phyloP scores from a whole-genome alignment of 2,329 filamentous ascomycete species.

The Trichoderma koningiopsis region DNA sequence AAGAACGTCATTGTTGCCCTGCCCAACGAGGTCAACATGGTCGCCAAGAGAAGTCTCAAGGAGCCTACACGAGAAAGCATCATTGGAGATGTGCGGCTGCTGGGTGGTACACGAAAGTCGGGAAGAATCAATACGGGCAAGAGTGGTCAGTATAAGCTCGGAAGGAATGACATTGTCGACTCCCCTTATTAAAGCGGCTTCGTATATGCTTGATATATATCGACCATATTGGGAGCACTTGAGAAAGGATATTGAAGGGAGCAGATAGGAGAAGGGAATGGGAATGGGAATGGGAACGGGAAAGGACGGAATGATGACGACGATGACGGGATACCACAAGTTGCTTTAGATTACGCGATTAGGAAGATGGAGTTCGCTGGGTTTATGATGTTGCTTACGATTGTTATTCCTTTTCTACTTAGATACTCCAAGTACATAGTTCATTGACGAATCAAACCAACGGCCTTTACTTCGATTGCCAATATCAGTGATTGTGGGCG shows the following conservation, averaged over 20 bases:
- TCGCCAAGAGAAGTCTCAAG: constrained; percentile 81
- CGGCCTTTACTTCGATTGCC: background rate
- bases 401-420: constrained; percentile 9
- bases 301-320: background rate
- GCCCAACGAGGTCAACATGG: constrained; percentile 98
- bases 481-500: background rate
- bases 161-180: constrained; percentile 82
- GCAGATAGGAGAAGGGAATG: background rate
- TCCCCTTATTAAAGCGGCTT: constrained; percentile 53
- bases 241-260: constrained; percentile 1
- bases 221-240: background rate
- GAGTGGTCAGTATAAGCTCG: constrained; percentile 70
- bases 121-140: constrained; percentile 55
- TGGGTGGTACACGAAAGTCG: constrained; percentile 52
- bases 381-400: background rate
- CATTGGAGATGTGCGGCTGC: constrained; percentile 58
- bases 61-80: constrained; percentile 93
- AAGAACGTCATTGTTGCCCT: constrained; percentile 98
- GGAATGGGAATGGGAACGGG: background rate
- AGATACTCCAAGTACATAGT: constrained; percentile 17
- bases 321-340: constrained; percentile 23
- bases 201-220: background rate
- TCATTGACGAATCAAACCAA: background rate
- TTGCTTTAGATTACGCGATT: constrained; percentile 6
- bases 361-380: constrained; percentile 20